phyloP scores from a whole-genome alignment of 768 basidiomycete species.

The Leccinum barrowsii region DNA sequence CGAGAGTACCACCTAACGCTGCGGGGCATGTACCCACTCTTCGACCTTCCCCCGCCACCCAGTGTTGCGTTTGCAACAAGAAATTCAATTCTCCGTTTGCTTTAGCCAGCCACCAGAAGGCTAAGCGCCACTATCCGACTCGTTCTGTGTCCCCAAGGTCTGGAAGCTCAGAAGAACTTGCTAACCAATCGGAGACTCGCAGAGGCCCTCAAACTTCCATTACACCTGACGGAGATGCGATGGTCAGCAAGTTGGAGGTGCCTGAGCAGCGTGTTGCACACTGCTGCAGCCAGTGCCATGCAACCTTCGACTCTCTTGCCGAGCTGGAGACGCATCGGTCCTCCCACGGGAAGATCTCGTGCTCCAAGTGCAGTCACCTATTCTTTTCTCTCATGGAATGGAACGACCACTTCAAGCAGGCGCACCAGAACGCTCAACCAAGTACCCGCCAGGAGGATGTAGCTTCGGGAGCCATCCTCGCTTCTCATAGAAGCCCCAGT shows the following conservation, averaged over 20 bases:
- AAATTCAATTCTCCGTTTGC: constrained; percentile 18
- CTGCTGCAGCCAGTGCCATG: constrained; percentile 20
- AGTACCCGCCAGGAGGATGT: constrained; percentile 6
- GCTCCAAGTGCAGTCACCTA: constrained; percentile 22
- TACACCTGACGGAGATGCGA: background rate
- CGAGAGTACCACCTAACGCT: constrained; percentile 2
- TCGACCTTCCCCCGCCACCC: constrained; percentile 9
- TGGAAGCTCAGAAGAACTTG: background rate
- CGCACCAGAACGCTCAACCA: constrained; percentile 11
- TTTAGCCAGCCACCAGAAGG: constrained; percentile 20
- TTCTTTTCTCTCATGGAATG: constrained; percentile 26
- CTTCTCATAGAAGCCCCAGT: constrained; percentile 10
- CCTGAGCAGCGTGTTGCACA: constrained; percentile 6
- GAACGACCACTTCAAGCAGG: constrained; percentile 26
- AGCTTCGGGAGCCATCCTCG: constrained; percentile 1
- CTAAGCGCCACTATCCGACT: constrained; percentile 20
- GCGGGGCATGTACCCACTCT: background rate
- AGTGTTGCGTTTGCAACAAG: constrained; percentile 27
- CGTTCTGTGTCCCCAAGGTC: constrained; percentile 3
- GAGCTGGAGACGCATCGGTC: constrained; percentile 21
- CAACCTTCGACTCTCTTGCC: constrained; percentile 12
- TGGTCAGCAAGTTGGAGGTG: background rate
- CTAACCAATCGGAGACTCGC: constrained; percentile 3
- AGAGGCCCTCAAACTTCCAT: background rate
- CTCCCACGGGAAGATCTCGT: constrained; percentile 19